These are phyloP conservation scores for Tephrocybe sp. DNA, from an alignment of 768 basidiomycete genomes.

Conservation along the genomic window DNA sequence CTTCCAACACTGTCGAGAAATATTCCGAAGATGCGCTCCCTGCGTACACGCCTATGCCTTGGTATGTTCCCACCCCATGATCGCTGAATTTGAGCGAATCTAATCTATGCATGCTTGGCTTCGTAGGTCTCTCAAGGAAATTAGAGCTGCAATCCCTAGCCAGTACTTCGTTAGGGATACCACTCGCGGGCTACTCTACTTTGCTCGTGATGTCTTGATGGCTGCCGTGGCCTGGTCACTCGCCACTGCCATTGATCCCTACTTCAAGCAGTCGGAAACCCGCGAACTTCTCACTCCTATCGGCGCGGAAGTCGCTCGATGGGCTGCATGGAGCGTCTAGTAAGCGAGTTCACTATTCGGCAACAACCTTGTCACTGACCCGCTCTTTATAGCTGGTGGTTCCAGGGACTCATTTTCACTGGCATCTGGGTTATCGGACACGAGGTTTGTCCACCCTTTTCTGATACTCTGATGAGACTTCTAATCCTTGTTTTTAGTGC, in stretches of 20 bases:
- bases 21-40: conserved; percentile 42
- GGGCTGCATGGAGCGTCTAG: conserved; percentile 47
- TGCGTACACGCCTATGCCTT: conserved; percentile 44
- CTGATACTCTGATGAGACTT: neutral
- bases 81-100: neutral
- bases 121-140: conserved; percentile 47
- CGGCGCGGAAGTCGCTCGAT: conserved; percentile 37
- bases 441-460: conserved; percentile 33
- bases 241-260: conserved; percentile 43
- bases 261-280: conserved; percentile 26
- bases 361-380: neutral
- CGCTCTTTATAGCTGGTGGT: conserved; percentile 56
- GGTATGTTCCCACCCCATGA: conserved; percentile 29
- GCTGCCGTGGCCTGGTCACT: conserved; percentile 40
- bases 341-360: conserved; percentile 23
- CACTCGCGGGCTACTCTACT: conserved; percentile 35
- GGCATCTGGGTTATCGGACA: conserved; percentile 62
- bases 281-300: conserved; percentile 28
- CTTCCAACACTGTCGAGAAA: conserved; percentile 13
- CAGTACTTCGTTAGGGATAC: conserved; percentile 45
- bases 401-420: conserved; percentile 57
- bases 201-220: conserved; percentile 44
- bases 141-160: conserved; percentile 46
- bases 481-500: conserved; percentile 33
- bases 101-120: neutral